These are phyloP conservation scores for Auricularia heimuer DNA, from an alignment of 768 basidiomycete genomes.

Conservation along the genomic window DNA sequence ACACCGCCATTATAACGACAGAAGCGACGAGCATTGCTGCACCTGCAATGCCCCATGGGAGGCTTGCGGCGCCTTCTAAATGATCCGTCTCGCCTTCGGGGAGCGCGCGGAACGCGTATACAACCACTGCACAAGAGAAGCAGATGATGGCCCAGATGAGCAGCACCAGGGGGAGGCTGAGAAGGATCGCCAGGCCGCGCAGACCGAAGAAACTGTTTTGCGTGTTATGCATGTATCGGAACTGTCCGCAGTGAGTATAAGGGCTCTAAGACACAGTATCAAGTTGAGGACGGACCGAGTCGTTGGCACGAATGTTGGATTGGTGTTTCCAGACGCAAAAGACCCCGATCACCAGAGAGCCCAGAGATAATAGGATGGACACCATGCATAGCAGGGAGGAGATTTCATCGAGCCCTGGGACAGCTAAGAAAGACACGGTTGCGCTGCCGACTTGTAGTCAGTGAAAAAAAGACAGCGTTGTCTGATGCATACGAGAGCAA, in stretches of 20 bases:
- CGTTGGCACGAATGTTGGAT: slow-evolving; percentile 32
- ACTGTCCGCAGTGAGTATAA: slow-evolving; percentile 20
- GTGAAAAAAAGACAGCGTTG: neutral
- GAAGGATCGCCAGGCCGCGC: slow-evolving; percentile 39
- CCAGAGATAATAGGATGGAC: slow-evolving; percentile 41
- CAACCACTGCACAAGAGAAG: slow-evolving; percentile 37
- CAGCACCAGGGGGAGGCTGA: slow-evolving; percentile 44
- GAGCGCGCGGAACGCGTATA: slow-evolving; percentile 33
- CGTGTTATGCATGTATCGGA: slow-evolving; percentile 45
- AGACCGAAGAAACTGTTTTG: slow-evolving; percentile 35
- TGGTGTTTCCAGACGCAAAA: slow-evolving; percentile 51
- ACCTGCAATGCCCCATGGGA: neutral
- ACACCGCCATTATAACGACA: neutral
- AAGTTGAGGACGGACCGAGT: slow-evolving; percentile 28
- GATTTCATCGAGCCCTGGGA: slow-evolving; percentile 29
- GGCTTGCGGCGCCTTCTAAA: neutral
- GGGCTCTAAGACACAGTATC: neutral
- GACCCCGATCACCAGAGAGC: slow-evolving; percentile 45
- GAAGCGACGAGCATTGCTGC: neutral
- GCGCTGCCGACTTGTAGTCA: slow-evolving; percentile 24
- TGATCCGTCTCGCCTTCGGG: slow-evolving; percentile 5
- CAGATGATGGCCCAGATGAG: slow-evolving; percentile 45
- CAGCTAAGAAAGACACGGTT: slow-evolving; percentile 39
- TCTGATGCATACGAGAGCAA: neutral
- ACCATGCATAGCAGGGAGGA: slow-evolving; percentile 27